phyloP scores from a whole-genome alignment of 805 yeast species.

The Suhomyces pyralidae region DNA sequence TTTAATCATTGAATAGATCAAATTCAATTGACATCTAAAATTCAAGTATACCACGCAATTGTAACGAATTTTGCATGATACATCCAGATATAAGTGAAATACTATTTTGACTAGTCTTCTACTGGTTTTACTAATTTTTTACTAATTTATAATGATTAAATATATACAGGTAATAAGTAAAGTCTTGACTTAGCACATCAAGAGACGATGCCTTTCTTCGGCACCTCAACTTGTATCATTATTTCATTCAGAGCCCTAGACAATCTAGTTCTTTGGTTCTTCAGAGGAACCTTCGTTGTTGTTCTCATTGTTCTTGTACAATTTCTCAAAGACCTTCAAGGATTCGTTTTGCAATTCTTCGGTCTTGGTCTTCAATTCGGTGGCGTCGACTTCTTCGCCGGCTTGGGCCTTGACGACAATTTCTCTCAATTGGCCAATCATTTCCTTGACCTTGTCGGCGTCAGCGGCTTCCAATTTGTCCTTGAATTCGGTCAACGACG shows the following conservation, averaged over 20 bases:
- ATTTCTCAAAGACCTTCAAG: slow-evolving; percentile 72
- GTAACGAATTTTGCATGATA: too few relatives aligned
- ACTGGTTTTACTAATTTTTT: too few relatives aligned
- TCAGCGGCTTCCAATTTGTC: slow-evolving; percentile 46
- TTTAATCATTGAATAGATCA: too few relatives aligned
- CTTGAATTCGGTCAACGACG: slow-evolving; percentile 47
- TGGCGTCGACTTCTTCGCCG: slow-evolving; percentile 59
- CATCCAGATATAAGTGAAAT: too few relatives aligned
- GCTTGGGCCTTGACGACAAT: slow-evolving; percentile 62
- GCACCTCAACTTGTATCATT: slow-evolving; percentile 3
- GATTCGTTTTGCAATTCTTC: slow-evolving; percentile 74
- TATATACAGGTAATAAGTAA: slow-evolving; percentile 9
- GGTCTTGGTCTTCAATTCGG: slow-evolving; percentile 66
- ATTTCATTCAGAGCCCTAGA: background rate
- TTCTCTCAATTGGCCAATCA: slow-evolving; percentile 60
- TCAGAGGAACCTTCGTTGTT: slow-evolving; percentile 19
- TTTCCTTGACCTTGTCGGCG: slow-evolving; percentile 47
- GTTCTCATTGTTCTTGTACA: slow-evolving; percentile 31
- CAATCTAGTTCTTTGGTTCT: slow-evolving; percentile 25
- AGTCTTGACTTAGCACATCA: slow-evolving; percentile 5
- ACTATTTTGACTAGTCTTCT: too few relatives aligned
- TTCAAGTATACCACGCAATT: too few relatives aligned
- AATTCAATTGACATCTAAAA: too few relatives aligned
- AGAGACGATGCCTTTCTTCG: background rate
- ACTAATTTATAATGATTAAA: slow-evolving; percentile 6